These are phyloP conservation scores for Aquilaria yunnanensis DNA, from an alignment of 345 rosid genomes.

Conservation along the genomic window DNA sequence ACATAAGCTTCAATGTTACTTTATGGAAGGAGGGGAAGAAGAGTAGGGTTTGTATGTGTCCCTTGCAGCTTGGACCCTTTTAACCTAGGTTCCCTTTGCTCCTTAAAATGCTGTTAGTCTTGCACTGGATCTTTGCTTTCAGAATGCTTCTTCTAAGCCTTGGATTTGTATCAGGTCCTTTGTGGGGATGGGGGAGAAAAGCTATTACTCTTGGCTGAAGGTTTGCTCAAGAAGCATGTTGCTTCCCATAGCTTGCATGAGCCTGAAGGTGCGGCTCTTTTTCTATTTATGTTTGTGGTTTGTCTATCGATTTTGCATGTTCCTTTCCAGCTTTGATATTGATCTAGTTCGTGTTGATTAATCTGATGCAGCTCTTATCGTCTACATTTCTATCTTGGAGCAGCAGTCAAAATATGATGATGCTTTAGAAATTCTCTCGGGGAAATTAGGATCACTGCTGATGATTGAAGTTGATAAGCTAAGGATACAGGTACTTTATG, in stretches of 20 bases:
- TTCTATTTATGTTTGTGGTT: not conserved
- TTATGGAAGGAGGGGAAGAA: too few species aligned
- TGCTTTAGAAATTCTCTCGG: constrained; percentile 80
- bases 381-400: constrained; percentile 88
- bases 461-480: constrained; percentile 87
- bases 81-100: not conserved
- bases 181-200: constrained; percentile 88
- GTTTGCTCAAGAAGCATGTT: constrained; percentile 88
- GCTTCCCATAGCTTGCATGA: constrained; percentile 90
- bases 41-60: too few species aligned
- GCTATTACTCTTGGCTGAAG: constrained; percentile 79
- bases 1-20: too few species aligned
- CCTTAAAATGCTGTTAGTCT: not conserved
- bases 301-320: not conserved
- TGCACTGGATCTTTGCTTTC: not conserved
- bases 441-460: constrained; percentile 81
- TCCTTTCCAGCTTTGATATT: constrained; percentile 4
- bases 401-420: constrained; percentile 74
- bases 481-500: constrained; percentile 70
- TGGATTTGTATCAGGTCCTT: constrained; percentile 47
- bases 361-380: constrained; percentile 67
- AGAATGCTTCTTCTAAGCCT: constrained; percentile 3
- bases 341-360: constrained; percentile 10
- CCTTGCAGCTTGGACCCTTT: too few species aligned
- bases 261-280: constrained; percentile 66